Evolutionary conservation across 2,329 filamentous ascomycete species (phyloP).

Genomic region (Arthrobotrys entomopaga): DNA sequence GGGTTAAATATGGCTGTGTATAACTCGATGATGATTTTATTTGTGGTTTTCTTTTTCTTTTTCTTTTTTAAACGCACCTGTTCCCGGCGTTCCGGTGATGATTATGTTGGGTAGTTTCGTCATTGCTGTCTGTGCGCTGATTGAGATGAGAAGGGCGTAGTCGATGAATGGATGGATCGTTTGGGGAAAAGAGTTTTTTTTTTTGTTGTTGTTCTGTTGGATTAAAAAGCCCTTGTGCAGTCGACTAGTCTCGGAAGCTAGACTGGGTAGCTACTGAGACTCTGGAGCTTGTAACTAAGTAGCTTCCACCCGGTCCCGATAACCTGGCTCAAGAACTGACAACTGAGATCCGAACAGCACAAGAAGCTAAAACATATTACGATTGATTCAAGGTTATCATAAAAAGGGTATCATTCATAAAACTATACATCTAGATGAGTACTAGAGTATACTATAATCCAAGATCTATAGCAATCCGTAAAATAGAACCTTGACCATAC

Average conservation of each 20-base stretch:
- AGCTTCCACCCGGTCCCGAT: no score
- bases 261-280: background rate
- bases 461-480: no score
- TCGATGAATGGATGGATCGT: conserved; percentile 7
- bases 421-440: conserved; percentile 1
- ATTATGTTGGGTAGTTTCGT: conserved; percentile 81
- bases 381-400: background rate
- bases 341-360: no score
- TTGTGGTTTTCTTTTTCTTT: no score
- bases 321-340: no score
- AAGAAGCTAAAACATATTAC: background rate
- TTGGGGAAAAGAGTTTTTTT: conserved; percentile 24
- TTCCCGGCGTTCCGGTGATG: conserved; percentile 92
- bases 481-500: no score
- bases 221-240: conserved; percentile 27
- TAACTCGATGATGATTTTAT: no score
- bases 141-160: background rate
- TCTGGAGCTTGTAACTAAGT: no score
- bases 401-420: conserved; percentile 47
- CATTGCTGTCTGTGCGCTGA: conserved; percentile 10
- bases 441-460: no score
- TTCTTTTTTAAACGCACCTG: conserved; percentile 64
- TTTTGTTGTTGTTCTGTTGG: conserved; percentile 34
- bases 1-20: no score
- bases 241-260: background rate